These are phyloP conservation scores for Suillus brevipes DNA, from an alignment of 768 basidiomycete genomes.

Conservation along the genomic window DNA sequence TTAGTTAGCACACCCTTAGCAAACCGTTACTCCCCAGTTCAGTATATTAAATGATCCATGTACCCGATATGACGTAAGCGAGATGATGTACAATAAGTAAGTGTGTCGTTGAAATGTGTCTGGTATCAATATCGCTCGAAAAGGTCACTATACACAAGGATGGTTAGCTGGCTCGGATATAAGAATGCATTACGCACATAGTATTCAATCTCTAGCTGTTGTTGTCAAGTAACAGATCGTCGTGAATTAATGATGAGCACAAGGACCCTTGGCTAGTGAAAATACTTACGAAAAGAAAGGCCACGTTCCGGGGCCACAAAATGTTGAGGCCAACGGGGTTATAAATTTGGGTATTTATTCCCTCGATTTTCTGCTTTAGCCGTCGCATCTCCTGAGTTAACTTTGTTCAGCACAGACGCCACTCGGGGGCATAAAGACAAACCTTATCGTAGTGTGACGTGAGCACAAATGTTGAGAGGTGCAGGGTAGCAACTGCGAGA, in stretches of 20 bases:
- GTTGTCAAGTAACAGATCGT: constrained; percentile 1
- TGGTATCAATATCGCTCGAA: constrained; percentile 4
- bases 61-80: constrained; percentile 2
- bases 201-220: constrained; percentile 92
- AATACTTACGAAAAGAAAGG: constrained; percentile 85
- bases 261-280: background rate
- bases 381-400: constrained; percentile 70
- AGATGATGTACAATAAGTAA: constrained; percentile 6
- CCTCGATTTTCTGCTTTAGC: constrained; percentile 60
- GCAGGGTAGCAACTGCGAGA: constrained; percentile 76
- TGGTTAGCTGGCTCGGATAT: constrained; percentile 8
- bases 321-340: constrained; percentile 88
- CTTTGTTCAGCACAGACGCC: constrained; percentile 9
- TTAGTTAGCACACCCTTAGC: background rate
- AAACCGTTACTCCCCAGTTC: background rate
- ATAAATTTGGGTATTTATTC: constrained; percentile 71
- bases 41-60: constrained; percentile 1
- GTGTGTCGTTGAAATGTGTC: background rate
- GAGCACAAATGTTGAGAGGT: constrained; percentile 69
- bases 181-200: constrained; percentile 56
- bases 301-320: constrained; percentile 80
- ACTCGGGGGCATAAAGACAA: constrained; percentile 1
- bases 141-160: constrained; percentile 6
- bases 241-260: constrained; percentile 1
- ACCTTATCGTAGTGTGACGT: constrained; percentile 85